Evolutionary conservation across 768 basidiomycete genomes (phyloP), one percentile per base, ranked within the genome.

Genomic region (Psilocybe tampanensis): DNA sequence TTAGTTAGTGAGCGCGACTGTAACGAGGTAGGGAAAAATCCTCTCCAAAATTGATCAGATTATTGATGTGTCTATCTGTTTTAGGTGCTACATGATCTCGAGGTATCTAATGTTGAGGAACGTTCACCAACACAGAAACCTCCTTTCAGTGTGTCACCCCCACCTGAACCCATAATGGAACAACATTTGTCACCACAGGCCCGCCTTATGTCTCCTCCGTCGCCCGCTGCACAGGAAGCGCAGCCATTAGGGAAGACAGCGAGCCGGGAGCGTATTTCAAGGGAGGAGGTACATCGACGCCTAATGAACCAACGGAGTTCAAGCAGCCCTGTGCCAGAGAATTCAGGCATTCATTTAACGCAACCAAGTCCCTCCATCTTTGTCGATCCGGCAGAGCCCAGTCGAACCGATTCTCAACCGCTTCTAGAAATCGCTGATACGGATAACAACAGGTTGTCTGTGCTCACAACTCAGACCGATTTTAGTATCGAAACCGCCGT

Each of bases 401-500:
- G 47, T 8, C 22, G 44, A 21, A 8, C 32, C n/a, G 26, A 43
- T 29, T 55, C 51, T 15, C 52, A 53, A 5, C 57, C 58, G 8
- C 26, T 54, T 11, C 26, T 43, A 36, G 54, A 59, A 39, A 36
- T 54, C 4, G 56, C 56, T 19, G 75, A 79, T 36, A 72, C 67
- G 60, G 78, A 74, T n/a, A 63, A 61, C 36, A 75, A 80, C 51
- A 66, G 68, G 29, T 63, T 72, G 52, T 80, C 80, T 18, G 69
- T 76, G 15, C 59, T 76, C 50, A 77, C 78, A 0, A 68, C 66
- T 43, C 64, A 72, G 53, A 83, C 76, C 21, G 74, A 76, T 44
- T 71, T 76, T 47, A 79, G 81, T 60, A 76, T 76, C 6, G 82
- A 84, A 61, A 76, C 76, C 23, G 84, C 82, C 8, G 77, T 77